These are phyloP conservation scores for Heimioporus sp. DNA, from an alignment of 768 basidiomycete species.

Conservation along the genomic window DNA sequence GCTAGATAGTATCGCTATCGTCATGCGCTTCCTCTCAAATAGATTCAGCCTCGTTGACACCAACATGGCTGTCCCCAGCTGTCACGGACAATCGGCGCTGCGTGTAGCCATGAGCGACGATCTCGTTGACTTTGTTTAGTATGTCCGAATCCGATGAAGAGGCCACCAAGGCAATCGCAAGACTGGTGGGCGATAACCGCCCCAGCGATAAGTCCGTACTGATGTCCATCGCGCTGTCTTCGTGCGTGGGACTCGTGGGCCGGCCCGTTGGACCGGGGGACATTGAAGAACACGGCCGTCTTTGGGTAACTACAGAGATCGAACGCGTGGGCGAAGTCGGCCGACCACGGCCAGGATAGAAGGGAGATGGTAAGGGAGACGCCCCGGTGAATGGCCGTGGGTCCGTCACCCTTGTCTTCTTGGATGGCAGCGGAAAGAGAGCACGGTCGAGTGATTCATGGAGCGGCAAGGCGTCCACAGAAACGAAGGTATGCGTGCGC, in stretches of 20 bases:
- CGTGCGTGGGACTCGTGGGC: background rate
- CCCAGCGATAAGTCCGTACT: conserved; percentile 7
- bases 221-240: conserved; percentile 5
- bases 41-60: no score
- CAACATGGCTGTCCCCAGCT: background rate
- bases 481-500: background rate
- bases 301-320: background rate
- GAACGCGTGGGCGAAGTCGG: background rate
- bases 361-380: conserved; percentile 21
- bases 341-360: conserved; percentile 11
- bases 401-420: conserved; percentile 2
- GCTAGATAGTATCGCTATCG: background rate
- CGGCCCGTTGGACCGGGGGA: conserved; percentile 3
- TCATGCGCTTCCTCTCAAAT: background rate
- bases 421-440: conserved; percentile 20
- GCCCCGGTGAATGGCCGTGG: conserved; percentile 4
- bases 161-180: conserved; percentile 17
- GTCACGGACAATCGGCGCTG: conserved; percentile 8
- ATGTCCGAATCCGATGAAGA: conserved; percentile 25
- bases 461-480: background rate
- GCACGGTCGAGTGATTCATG: conserved; percentile 11
- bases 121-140: conserved; percentile 34
- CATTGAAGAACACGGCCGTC: background rate
- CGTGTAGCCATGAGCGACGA: conserved; percentile 37
- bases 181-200: conserved; percentile 22